These are phyloP conservation scores for Globisporangium mamillatum DNA, from an alignment of 352 stramenopile species.

Conservation along the genomic window DNA sequence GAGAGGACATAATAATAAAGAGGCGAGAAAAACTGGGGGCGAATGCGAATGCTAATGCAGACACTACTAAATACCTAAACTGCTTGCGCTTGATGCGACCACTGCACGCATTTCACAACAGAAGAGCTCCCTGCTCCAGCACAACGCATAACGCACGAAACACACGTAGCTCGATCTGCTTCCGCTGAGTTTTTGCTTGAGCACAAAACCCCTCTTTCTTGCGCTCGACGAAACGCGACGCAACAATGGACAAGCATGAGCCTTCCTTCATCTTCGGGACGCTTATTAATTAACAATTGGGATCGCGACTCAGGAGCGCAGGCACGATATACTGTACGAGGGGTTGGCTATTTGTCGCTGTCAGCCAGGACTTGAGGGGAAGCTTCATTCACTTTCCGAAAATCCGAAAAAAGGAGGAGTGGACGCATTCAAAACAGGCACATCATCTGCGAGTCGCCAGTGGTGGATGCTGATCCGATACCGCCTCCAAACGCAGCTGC, in stretches of 20 bases:
- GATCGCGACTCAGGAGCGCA: not conserved
- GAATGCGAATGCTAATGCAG: not conserved
- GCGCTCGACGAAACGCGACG: not conserved
- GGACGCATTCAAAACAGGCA: conserved; percentile 1
- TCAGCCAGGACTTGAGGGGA: not conserved
- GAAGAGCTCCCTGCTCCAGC: not conserved
- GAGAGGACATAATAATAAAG: not conserved
- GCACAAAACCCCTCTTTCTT: conserved; percentile 1
- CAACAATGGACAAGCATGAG: not conserved
- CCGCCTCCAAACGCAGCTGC: not conserved
- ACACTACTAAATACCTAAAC: not conserved
- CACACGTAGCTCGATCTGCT: not conserved
- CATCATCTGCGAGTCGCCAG: conserved; percentile 5
- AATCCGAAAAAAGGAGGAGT: not conserved
- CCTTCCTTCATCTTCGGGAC: not conserved
- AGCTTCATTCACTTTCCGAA: conserved; percentile 4
- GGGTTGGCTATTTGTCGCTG: not conserved
- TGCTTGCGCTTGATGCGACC: not conserved
- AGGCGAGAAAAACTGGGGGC: not conserved
- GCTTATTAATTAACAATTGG: conserved; percentile 5
- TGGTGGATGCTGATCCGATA: not conserved
- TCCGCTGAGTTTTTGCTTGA: not conserved
- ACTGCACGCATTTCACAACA: not conserved
- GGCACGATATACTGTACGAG: conserved; percentile 1
- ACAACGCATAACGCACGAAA: not conserved